Evolutionary conservation across 2,329 filamentous ascomycete genomes (phyloP).

Genomic region (Apiospora rasikravindrae): DNA sequence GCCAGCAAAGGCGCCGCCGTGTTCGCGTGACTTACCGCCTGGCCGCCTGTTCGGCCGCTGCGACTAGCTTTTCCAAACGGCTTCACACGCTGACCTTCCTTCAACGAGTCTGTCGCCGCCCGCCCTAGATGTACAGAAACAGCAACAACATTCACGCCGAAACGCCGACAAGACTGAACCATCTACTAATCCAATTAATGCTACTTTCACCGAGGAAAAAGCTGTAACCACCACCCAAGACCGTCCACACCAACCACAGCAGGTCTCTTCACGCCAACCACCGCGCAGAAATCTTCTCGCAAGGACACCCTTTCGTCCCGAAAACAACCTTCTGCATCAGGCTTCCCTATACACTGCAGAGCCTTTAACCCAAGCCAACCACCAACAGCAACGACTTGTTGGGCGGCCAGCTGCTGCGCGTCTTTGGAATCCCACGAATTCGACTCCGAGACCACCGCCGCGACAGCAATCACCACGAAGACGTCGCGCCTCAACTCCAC

Average conservation of each 20-base stretch:
- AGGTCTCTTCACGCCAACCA: conserved; percentile 27
- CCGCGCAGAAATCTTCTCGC: conserved; percentile 32
- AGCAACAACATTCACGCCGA: conserved; percentile 8
- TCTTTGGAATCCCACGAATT: conserved; percentile 67
- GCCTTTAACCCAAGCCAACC: conserved; percentile 15
- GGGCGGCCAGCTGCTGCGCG: conserved; percentile 53
- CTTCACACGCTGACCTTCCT: conserved; percentile 37
- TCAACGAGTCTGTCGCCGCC: conserved; percentile 33
- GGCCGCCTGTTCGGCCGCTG: conserved; percentile 34
- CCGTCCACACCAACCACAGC: conserved; percentile 14
- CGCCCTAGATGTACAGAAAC: conserved; percentile 34
- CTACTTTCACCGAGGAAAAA: conserved; percentile 18
- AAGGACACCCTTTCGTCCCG: conserved; percentile 22
- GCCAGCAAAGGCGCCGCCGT: conserved; percentile 20
- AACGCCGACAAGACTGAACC: conserved; percentile 21
- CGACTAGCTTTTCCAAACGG: conserved; percentile 36
- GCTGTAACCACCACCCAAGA: neutral
- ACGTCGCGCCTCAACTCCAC: conserved; percentile 59
- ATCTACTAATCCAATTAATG: conserved; percentile 26
- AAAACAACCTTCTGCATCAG: conserved; percentile 1
- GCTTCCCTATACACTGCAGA: neutral
- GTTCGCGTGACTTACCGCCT: conserved; percentile 25
- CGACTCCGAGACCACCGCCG: conserved; percentile 51
- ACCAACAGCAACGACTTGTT: conserved; percentile 39
- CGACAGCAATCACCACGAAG: conserved; percentile 31